phyloP scores from a whole-genome alignment of 1,139 yeast species.

The Taiozyma sp. region DNA sequence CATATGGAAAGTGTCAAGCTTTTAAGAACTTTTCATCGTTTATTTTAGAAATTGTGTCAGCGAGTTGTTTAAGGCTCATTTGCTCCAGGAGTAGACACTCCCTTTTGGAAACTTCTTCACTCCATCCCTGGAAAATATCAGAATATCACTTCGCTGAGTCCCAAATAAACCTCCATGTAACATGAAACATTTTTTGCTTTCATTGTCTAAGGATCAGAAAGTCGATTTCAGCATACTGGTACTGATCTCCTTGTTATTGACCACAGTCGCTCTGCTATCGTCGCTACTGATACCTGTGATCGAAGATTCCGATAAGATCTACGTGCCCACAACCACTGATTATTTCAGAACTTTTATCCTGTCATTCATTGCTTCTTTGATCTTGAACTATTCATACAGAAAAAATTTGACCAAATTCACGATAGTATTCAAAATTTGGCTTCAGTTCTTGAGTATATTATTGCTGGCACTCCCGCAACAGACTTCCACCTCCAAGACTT shows the following conservation, averaged over 20 bases:
- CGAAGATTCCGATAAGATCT: slow-evolving; percentile 9
- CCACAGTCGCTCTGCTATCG: background rate
- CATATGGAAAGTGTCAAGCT: too few relatives aligned
- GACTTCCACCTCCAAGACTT: slow-evolving; percentile 9
- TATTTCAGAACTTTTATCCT: slow-evolving; percentile 18
- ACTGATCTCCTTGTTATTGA: background rate
- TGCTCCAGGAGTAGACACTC: background rate
- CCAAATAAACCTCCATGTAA: background rate
- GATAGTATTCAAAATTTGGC: slow-evolving; percentile 12
- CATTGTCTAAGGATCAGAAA: background rate
- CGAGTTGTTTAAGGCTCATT: too few relatives aligned
- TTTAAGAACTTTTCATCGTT: too few relatives aligned
- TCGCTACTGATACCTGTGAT: slow-evolving; percentile 11
- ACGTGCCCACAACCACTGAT: slow-evolving; percentile 17
- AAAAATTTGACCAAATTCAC: slow-evolving; percentile 6
- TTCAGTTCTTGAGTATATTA: slow-evolving; percentile 17
- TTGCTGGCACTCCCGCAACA: slow-evolving; percentile 21
- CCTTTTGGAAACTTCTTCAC: too few relatives aligned
- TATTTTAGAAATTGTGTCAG: background rate
- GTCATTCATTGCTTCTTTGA: slow-evolving; percentile 11
- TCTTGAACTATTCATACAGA: slow-evolving; percentile 14
- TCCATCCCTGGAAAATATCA: too few relatives aligned
- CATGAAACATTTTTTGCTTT: background rate
- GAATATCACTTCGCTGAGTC: background rate
- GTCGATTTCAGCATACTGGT: background rate